Base-by-base conservation (phyloP, 2,329 filamentous ascomycete genomes). In the Penicillium sp. region DNA sequence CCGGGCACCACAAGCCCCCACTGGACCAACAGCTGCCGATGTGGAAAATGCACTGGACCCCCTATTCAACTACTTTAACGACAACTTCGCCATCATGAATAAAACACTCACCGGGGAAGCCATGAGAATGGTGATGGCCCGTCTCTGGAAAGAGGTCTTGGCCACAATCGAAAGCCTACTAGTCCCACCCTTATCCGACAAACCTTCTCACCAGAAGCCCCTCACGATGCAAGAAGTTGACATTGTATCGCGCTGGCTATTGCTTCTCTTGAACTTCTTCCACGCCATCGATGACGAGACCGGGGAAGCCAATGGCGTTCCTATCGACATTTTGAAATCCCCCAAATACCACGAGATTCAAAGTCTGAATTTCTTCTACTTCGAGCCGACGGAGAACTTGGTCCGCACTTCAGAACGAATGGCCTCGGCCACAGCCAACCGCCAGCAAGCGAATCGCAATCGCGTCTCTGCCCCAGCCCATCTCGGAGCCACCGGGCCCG, bases 11-110 rank as follows among this genome's bases (percentile, higher is more conserved):
- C 74, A 76, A 33, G 70, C 78, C 12, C 59, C 75, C 8, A 79
- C 84, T 41, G 80, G 81, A 1, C 79, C 88, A 8, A 88, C 90
- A 0, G 83, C 84, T 26, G 81, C 80, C 6, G 91, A 97, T 53
- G 82, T 96, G 17, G 88, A 90, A 59, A 87, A 87, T 61, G 91
- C 91, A 0, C 78, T 99, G 10, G 86, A 89, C 61, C 89, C 91
- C 4, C 81, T 99, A 1, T 94, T 97, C 68, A 84, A 86, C 47
- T 99, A 99, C 71, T 99, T 99, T 68, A 90, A 99, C 69, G 93
- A 97, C 69, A 99, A 99, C 67, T 99, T 99, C 73, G 91, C 91
- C 52, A 96, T 97, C 62, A 96, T 99, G 92, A 97, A 97, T 75
- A 86, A 94, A 72, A 97, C 93, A 0, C 79, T 99, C 50, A 97